A percentile compares a stretch with the other conserved stretches of the same genome.
Conservation (phyloP, 225 moss, liverwort and hornwort genomes). For the Pseudoscleropodium purum region DNA sequence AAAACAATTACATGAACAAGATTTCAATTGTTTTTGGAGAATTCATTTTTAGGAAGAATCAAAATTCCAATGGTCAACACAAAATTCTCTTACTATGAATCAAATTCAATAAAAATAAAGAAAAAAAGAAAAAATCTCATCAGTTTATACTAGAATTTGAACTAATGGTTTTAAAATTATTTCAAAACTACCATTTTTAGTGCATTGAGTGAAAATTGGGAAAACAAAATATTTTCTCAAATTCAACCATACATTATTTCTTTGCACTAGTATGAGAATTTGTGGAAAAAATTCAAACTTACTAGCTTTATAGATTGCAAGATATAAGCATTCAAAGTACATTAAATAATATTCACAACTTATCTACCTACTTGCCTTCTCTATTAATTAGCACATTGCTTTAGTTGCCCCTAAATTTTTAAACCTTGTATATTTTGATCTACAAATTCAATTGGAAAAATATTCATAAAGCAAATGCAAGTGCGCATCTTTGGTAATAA, state of each 20-base stretch:
- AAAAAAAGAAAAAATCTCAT: not conserved
- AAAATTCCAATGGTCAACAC: not conserved
- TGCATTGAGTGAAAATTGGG: not conserved
- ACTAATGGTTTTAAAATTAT: not conserved
- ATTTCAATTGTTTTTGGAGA: not conserved
- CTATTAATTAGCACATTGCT: fast-evolving
- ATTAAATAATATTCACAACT: not conserved
- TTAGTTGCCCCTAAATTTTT: not conserved
- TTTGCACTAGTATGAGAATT: fast-evolving
- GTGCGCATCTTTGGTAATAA: not conserved
- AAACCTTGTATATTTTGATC: not conserved
- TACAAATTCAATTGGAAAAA: fast-evolving
- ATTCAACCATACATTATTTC: too few relatives aligned
- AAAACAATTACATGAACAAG: not conserved
- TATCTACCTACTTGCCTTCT: fast-evolving
- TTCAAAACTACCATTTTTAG: not conserved
- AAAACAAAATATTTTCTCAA: not conserved
- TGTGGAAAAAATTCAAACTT: not conserved
- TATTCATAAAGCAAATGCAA: not conserved
- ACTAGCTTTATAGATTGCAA: fast-evolving
- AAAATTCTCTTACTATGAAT: not conserved
- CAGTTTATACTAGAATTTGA: not conserved
- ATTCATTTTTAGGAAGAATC: not conserved
- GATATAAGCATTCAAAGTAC: not conserved
- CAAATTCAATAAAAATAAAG: not conserved